Conservation (phyloP, 2,329 filamentous ascomycete genomes). For the Colletotrichum lupini region DNA sequence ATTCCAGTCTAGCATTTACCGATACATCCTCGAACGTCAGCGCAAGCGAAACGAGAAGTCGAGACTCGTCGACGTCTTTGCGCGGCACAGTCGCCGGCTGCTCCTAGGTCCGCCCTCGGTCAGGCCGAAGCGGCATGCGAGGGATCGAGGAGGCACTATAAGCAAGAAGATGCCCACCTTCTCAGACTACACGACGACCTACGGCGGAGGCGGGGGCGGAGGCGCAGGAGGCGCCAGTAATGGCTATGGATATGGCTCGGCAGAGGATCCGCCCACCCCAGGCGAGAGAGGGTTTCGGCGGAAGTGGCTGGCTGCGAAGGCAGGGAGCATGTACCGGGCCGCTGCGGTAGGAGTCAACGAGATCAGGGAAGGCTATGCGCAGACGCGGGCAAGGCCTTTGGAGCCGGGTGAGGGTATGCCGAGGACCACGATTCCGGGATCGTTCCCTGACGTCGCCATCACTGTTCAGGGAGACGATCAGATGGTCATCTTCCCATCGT, state of each 20-base stretch:
- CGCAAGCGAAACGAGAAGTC: conserved; percentile 61
- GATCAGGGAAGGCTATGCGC: conserved; percentile 68
- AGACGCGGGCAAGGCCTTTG: conserved; percentile 55
- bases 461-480: conserved; percentile 85
- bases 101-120: conserved; percentile 52
- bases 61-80: conserved; percentile 56
- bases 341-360: conserved; percentile 68
- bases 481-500: conserved; percentile 95
- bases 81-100: conserved; percentile 56
- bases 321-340: conserved; percentile 66
- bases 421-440: conserved; percentile 70
- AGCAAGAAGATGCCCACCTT: conserved; percentile 38
- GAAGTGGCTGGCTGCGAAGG: conserved; percentile 78
- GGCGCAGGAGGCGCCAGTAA: conserved; percentile 13
- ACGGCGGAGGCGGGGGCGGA: conserved; percentile 24
- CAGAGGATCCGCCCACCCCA: conserved; percentile 44
- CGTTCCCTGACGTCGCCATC: conserved; percentile 88
- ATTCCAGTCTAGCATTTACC: conserved; percentile 81
- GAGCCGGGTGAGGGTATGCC: conserved; percentile 48
- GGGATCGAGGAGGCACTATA: conserved; percentile 35
- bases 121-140: conserved; percentile 45
- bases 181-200: conserved; percentile 30
- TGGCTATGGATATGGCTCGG: conserved; percentile 41
- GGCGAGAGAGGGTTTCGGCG: conserved; percentile 78
- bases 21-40: conserved; percentile 75